Evolutionary conservation across 2,329 filamentous ascomycete species (phyloP), one percentile per base, ranked within the genome.

Genomic region (Sporothrix curviconia): DNA sequence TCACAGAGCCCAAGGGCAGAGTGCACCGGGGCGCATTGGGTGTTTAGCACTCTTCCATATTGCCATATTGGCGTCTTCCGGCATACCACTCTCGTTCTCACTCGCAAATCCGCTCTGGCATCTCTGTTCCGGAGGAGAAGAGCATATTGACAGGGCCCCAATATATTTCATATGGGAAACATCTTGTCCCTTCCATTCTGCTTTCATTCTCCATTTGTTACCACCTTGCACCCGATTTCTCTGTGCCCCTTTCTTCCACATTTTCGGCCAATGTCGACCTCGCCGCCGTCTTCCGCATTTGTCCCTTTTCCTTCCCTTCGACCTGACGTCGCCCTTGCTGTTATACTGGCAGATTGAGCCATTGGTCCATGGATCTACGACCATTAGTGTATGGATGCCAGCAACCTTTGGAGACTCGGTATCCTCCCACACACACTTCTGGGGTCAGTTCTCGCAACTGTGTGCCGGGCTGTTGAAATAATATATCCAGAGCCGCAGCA

Each of bases 361-460:
- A n/a, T n/a, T n/a, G n/a, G n/a, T n/a, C n/a, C n/a, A n/a, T n/a
- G n/a, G n/a, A n/a, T n/a, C n/a, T n/a, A n/a, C n/a, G n/a, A n/a
- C n/a, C n/a, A 15, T 15, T 7, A 40, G n/a, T 39, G 40, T 12
- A 22, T 43, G 12, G 19, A 24, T 8, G 7, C 9, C 17, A 25
- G 28, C 34, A 36, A 52, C 9, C n/a, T 40, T 52, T 36, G 49
- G 49, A 40, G 40, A 54, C 34, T 54, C 37, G 24, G 50, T 54
- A 43, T 43, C 50, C 7, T 54, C 6, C 39, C 50, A 30, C 36
- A 37, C 28, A 30, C 14, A 39, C 22, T 22, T 7, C 12, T 9
- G 8, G 22, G 4, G 25, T 9, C 15, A 7, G 14, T 11, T 9
- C 9, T 47, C 17, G 17, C 32, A 9, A 15, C 6, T 30, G 25